Conservation (phyloP, 371 early-diverging fungal species). For the Catenaria anguillulae region DNA sequence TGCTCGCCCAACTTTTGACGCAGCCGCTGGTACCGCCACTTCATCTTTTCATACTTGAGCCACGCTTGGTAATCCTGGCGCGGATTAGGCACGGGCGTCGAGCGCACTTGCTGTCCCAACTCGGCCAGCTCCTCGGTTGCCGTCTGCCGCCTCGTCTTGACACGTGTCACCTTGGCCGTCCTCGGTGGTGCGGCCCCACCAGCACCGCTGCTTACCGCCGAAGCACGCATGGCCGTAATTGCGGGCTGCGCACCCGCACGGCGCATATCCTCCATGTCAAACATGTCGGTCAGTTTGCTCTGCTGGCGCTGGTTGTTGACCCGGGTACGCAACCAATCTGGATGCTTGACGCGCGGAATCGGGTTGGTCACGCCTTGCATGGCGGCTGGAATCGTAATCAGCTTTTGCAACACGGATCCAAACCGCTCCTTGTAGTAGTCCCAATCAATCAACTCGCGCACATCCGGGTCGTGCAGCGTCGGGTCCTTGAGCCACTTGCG, state of each 20-base stretch:
- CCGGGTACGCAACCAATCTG: slow-evolving; percentile 84
- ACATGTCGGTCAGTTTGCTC: slow-evolving; percentile 74
- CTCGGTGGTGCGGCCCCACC: slow-evolving; percentile 4
- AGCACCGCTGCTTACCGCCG: background rate
- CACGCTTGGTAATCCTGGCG: slow-evolving; percentile 36
- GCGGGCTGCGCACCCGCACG: slow-evolving; percentile 8
- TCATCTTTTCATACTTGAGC: slow-evolving; percentile 49
- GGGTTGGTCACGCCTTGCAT: slow-evolving; percentile 93
- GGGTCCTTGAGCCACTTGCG: slow-evolving; percentile 87
- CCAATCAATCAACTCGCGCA: slow-evolving; percentile 96
- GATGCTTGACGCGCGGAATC: slow-evolving; percentile 78
- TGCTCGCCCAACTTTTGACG: slow-evolving; percentile 30
- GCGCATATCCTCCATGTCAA: slow-evolving; percentile 54
- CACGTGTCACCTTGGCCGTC: background rate
- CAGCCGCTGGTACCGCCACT: slow-evolving; percentile 47
- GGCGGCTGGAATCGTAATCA: slow-evolving; percentile 98
- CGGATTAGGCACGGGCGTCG: slow-evolving; percentile 25
- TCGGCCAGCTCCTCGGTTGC: background rate
- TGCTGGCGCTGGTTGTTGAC: slow-evolving; percentile 54
- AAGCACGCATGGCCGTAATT: slow-evolving; percentile 1
- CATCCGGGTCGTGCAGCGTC: slow-evolving; percentile 48
- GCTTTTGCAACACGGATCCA: slow-evolving; percentile 86
- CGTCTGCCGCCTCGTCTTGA: background rate
- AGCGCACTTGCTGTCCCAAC: background rate
- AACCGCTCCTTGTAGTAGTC: slow-evolving; percentile 95